A percentile compares a stretch with the other conserved stretches of the same genome.
These are phyloP conservation scores for Plasmodium malariae DNA, from an alignment of 169 alveolate genomes.

Conservation along the genomic window DNA sequence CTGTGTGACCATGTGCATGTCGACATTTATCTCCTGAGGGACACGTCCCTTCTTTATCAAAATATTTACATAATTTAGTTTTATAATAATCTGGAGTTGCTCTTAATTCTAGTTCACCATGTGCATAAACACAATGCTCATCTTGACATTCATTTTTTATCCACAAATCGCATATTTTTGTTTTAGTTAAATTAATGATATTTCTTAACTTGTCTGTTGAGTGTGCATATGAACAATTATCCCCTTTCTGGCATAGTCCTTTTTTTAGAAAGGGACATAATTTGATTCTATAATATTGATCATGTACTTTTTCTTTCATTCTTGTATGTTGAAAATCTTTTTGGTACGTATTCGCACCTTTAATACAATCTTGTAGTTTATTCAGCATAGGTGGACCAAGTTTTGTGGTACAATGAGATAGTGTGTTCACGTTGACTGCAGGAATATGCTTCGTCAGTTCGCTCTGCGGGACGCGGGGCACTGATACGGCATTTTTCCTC, in stretches of 20 bases:
- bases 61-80: constrained; percentile 84
- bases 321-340: too few species aligned
- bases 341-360: too few species aligned
- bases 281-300: constrained; percentile 57
- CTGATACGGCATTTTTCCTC: background rate
- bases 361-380: too few species aligned
- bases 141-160: constrained; percentile 81
- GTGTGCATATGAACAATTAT: constrained; percentile 63
- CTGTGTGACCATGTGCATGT: constrained; percentile 87
- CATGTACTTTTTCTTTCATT: constrained; percentile 19
- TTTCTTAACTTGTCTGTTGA: constrained; percentile 33
- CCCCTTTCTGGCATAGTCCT: constrained; percentile 58
- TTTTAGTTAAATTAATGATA: constrained; percentile 40
- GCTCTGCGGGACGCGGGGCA: background rate
- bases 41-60: constrained; percentile 81
- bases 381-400: too few species aligned
- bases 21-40: constrained; percentile 81
- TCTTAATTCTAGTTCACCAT: constrained; percentile 82
- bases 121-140: constrained; percentile 84
- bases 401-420: too few species aligned
- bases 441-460: background rate
- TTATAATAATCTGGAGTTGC: constrained; percentile 83
- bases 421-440: background rate
- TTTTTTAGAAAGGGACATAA: constrained; percentile 58
- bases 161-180: constrained; percentile 84